Percentiles rank a stretch among this genome's conserved stretches.
Evolutionary conservation across 805 yeast species (phyloP).

Genomic region (Metschnikowia rubicola): DNA sequence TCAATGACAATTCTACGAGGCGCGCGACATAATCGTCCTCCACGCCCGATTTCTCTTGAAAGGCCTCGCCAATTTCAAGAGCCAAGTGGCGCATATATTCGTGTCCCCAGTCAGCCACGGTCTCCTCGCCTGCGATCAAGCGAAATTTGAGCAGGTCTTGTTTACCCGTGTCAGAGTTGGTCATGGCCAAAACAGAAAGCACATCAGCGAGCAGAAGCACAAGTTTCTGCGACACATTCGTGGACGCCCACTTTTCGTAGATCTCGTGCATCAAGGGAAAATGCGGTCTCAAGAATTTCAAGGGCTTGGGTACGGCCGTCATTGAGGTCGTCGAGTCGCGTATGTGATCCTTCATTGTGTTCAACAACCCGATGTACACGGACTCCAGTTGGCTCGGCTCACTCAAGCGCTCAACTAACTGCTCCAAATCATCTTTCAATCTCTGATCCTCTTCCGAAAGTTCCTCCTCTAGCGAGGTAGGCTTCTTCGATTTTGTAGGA

Average conservation of each 20-base stretch:
- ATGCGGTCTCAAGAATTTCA: slow-evolving; percentile 89
- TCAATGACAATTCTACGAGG: slow-evolving; percentile 63
- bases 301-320: slow-evolving; percentile 99
- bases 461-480: slow-evolving; percentile 62
- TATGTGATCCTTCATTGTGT: slow-evolving; percentile 69
- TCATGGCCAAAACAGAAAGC: slow-evolving; percentile 91
- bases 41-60: slow-evolving; percentile 46
- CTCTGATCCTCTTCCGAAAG: slow-evolving; percentile 90
- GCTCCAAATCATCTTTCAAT: slow-evolving; percentile 80
- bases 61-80: slow-evolving; percentile 88
- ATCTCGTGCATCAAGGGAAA: slow-evolving; percentile 65
- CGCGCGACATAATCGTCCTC: slow-evolving; percentile 36
- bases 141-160: slow-evolving; percentile 80
- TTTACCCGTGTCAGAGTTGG: slow-evolving; percentile 77
- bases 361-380: slow-evolving; percentile 59
- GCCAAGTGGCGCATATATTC: slow-evolving; percentile 96
- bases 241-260: slow-evolving; percentile 62
- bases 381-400: slow-evolving; percentile 45
- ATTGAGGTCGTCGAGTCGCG: slow-evolving; percentile 94
- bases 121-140: slow-evolving; percentile 52
- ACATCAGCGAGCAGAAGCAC: slow-evolving; percentile 75
- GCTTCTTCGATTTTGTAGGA: slow-evolving; percentile 22
- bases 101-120: slow-evolving; percentile 91
- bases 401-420: slow-evolving; percentile 74
- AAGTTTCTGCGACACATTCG: slow-evolving; percentile 25